These are phyloP conservation scores for Cardamine occulta DNA, from an alignment of 345 rosid genomes.

Conservation along the genomic window DNA sequence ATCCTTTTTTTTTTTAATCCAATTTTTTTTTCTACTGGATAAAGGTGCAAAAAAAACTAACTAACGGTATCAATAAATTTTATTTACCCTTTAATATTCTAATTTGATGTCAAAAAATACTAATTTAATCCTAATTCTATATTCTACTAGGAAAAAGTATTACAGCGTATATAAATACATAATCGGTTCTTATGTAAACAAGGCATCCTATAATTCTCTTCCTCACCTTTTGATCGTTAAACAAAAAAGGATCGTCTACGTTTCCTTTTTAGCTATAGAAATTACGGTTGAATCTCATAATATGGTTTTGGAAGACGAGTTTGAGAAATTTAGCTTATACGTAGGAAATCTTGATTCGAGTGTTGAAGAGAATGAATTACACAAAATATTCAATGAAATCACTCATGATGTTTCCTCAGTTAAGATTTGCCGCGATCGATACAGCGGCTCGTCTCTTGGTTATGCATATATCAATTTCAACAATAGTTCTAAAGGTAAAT, in stretches of 20 bases:
- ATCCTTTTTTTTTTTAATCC: too few species aligned
- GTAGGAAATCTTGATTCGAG: slow-evolving; percentile 60
- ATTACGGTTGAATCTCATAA: background rate
- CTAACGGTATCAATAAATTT: too few species aligned
- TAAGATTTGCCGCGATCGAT: slow-evolving; percentile 57
- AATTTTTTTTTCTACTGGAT: too few species aligned
- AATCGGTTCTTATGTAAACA: too few species aligned
- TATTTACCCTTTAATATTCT: too few species aligned
- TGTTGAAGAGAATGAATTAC: slow-evolving; percentile 52
- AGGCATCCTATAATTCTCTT: too few species aligned
- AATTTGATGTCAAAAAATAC: too few species aligned
- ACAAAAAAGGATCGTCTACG: background rate
- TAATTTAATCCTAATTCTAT: background rate
- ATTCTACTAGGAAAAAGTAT: too few species aligned
- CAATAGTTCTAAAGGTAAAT: slow-evolving; percentile 48
- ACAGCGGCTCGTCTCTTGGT: slow-evolving; percentile 48
- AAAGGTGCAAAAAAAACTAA: too few species aligned
- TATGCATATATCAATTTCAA: slow-evolving; percentile 63
- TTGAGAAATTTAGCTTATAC: slow-evolving; percentile 46
- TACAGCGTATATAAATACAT: too few species aligned
- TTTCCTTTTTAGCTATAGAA: too few species aligned
- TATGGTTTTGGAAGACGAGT: background rate
- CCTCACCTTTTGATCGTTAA: too few species aligned
- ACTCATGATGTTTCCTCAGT: slow-evolving; percentile 49
- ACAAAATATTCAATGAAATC: slow-evolving; percentile 47